Evolutionary conservation across 768 basidiomycete species (phyloP), one percentile per base, ranked within the genome.

Genomic region (Leccinum longicurvipes): DNA sequence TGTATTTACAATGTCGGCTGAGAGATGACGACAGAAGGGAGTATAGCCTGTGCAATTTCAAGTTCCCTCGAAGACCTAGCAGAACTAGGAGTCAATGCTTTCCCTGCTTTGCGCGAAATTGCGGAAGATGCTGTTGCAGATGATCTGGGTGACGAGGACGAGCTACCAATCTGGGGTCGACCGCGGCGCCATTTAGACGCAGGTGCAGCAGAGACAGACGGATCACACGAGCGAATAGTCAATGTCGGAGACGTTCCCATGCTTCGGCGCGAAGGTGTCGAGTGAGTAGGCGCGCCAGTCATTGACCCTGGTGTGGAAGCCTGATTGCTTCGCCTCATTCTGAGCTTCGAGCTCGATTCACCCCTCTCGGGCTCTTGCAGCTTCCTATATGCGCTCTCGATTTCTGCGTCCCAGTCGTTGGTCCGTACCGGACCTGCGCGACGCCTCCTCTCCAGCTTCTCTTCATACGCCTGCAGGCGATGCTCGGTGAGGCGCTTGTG

Each of bases 391-490:
- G 59, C 59, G 1, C 11, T 36, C 6, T 71, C 69, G 49, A 72
- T 57, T 32, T 71, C 63, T 36, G 59, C 57, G 24, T 72, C 71
- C 69, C 69, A 71, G 5, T 54, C 34, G 17, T 42, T 53, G 6
- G 69, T 52, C 17, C 60, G 60, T 21, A 41, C 31, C 7, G 54
- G 50, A 36, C 28, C 47, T 3, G 49, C 45, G 8, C 47, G 59
- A 34, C 47, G 53, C 32, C 39, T 57, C 39, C 62, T 63, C 11
- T 73, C 62, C 25, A 58, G 23, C 58, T 83, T 83, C 50, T 82
- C 79, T 0, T 75, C 65, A 50, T 73, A 78, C 1, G 76, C 81
- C 58, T 82, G 79, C 3, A 65, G 65, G 27, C 74, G 74, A 2
- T 79, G 70, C 15, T 69, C 70, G 0, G 81, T 82, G 41, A 70